These are phyloP conservation scores for Rosa persica DNA, from an alignment of 306 rosid species.

Conservation along the genomic window DNA sequence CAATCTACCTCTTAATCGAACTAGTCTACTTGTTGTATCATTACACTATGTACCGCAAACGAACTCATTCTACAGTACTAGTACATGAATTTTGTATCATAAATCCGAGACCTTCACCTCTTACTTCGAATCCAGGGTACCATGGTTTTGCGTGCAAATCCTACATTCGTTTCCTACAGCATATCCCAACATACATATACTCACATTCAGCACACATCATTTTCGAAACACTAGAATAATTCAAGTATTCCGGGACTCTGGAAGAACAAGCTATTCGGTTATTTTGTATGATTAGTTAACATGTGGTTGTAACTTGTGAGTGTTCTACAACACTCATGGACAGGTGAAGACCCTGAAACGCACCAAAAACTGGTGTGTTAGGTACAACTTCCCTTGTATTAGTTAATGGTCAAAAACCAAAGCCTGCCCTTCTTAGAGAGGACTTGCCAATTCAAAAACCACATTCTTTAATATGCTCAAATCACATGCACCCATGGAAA, in stretches of 20 bases:
- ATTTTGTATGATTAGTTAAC: neutral
- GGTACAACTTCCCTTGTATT: slow-evolving; percentile 13
- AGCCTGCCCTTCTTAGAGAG: neutral
- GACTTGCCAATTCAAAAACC: neutral
- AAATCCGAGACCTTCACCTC: neutral
- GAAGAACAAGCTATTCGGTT: neutral
- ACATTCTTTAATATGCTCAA: slow-evolving; percentile 1
- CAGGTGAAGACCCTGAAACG: neutral
- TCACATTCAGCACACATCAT: neutral
- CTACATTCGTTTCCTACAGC: neutral
- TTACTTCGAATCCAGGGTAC: neutral
- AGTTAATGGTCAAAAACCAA: neutral
- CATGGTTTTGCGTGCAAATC: neutral
- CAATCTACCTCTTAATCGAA: neutral
- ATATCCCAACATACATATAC: neutral
- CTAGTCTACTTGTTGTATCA: neutral
- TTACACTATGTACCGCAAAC: neutral
- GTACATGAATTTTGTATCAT: neutral
- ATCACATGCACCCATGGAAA: neutral
- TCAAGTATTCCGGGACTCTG: neutral
- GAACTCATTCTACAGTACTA: neutral
- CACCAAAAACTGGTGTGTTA: neutral
- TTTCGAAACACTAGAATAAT: neutral
- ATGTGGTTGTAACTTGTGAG: neutral
- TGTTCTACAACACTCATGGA: neutral